A percentile compares a stretch with the other conserved stretches of the same genome.
Evolutionary conservation across 2,329 filamentous ascomycete species (phyloP).

Genomic region (Colletotrichum trifolii): DNA sequence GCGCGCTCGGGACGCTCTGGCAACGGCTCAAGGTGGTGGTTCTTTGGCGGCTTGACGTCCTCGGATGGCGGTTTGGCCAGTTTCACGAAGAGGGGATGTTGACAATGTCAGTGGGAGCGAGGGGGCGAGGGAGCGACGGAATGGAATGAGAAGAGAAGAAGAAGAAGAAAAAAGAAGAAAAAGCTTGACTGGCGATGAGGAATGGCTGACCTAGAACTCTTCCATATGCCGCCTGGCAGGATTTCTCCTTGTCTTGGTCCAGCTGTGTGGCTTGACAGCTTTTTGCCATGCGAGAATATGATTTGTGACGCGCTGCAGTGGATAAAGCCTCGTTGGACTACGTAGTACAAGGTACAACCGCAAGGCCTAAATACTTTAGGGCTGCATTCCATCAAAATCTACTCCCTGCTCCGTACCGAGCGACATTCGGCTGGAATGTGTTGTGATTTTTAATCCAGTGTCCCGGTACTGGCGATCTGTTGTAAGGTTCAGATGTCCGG

Average conservation of each 20-base stretch:
- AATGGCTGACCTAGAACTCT: not conserved
- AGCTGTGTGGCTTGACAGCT: no score
- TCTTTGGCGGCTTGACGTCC: not conserved
- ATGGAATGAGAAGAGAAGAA: not conserved
- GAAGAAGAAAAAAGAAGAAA: not conserved
- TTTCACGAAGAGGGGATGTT: slow-evolving; percentile 25
- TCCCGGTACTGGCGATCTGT: slow-evolving; percentile 9
- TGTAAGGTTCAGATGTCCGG: slow-evolving; percentile 14
- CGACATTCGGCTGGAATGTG: not conserved
- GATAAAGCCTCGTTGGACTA: no score
- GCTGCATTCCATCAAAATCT: no score
- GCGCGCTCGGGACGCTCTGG: slow-evolving; percentile 1
- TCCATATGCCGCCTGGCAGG: not conserved
- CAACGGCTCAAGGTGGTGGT: not conserved
- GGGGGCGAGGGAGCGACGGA: slow-evolving; percentile 6
- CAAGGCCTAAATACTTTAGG: no score
- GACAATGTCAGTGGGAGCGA: not conserved
- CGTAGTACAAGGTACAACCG: no score
- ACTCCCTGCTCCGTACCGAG: no score
- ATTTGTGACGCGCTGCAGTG: no score
- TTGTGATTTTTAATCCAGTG: not conserved
- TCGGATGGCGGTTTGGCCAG: slow-evolving; percentile 6
- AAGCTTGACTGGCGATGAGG: slow-evolving; percentile 8
- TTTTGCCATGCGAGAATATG: no score
- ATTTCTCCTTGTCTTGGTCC: not conserved